These are phyloP conservation scores for Salix brachista DNA, from an alignment of 345 rosid genomes.

Conservation along the genomic window DNA sequence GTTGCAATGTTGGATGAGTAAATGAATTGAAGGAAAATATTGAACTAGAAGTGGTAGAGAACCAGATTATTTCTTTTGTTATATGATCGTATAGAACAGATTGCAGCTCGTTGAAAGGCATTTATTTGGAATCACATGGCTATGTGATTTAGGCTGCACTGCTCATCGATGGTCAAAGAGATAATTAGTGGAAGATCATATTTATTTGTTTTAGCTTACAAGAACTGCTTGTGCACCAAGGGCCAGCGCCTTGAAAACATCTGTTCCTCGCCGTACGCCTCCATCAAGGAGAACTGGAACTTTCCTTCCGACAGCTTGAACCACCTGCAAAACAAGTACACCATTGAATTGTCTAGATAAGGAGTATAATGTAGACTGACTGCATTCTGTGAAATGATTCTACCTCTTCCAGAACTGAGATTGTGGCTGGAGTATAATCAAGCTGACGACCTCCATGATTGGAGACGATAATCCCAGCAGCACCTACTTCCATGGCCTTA, in stretches of 20 bases:
- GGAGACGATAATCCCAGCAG: conserved; percentile 68
- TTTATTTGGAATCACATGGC: too few species aligned
- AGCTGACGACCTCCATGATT: conserved; percentile 86
- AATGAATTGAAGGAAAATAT: too few species aligned
- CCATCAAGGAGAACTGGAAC: conserved; percentile 81
- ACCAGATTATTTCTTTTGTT: too few species aligned
- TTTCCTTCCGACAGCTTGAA: conserved; percentile 60
- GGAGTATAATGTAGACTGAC: neutral
- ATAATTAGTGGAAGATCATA: too few species aligned
- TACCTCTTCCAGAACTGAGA: conserved; percentile 72
- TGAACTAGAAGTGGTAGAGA: too few species aligned
- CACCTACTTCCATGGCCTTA: conserved; percentile 64
- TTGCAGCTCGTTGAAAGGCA: too few species aligned
- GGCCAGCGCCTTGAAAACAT: conserved; percentile 87
- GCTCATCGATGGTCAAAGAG: too few species aligned
- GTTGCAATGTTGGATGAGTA: too few species aligned
- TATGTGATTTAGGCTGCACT: too few species aligned
- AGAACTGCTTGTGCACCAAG: conserved; percentile 89
- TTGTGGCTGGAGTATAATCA: conserved; percentile 61
- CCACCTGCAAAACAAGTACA: conserved; percentile 45
- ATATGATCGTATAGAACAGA: too few species aligned
- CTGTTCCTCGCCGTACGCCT: conserved; percentile 79
- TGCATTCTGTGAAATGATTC: neutral
- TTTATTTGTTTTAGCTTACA: conserved; percentile 32
- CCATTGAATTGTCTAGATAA: neutral